Evolutionary conservation across 768 basidiomycete genomes (phyloP), one percentile per base, ranked within the genome.

Genomic region (Amanita rimosa): DNA sequence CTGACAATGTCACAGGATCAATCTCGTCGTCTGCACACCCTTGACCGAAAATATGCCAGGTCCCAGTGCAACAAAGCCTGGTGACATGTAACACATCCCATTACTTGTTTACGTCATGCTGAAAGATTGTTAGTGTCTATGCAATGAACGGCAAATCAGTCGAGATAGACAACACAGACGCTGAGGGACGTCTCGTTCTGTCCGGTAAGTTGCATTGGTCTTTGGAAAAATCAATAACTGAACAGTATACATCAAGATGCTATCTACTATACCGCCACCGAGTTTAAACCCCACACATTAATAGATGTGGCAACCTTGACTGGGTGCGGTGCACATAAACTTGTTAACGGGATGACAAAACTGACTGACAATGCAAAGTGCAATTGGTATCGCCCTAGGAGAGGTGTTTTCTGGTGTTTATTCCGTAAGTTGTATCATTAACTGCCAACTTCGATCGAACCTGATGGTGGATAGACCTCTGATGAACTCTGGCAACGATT

Each of bases 241-340:
- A 51, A 16, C 44, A 14, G 34, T 33, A 7, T 51, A 39, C 40
- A 26, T 56, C 7, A 35, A 78, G 91, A 94, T 62, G 87, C 89
- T 1, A 73, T 94, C 50, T 87, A 87, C 64, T 94, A 93, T 60
- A 78, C 80, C 21, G 78, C 83, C 1, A 79, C 83, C 6, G 72
- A 76, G 49, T 90, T 75, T 70, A 85, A 84, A 60, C 82, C 91
- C 0, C 81, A 86, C 58, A 87, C 85, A 0, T 67, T 92, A 43
- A 77, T 94, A 52, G 88, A 94, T 58, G 89, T 89, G 21, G 91
- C 91, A 11, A 93, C 90, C 0, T 74, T 93, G 39, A 92, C 88
- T 16, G 83, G 83, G 85, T 84, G 62, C 37, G 67, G 55, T 14
- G 11, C n/a, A 21, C 33, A 26, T 22, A 13, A 3, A 5, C 9